Conservation (phyloP, 108 stramenopile genomes). For the Aurantiochytrium sp. region DNA sequence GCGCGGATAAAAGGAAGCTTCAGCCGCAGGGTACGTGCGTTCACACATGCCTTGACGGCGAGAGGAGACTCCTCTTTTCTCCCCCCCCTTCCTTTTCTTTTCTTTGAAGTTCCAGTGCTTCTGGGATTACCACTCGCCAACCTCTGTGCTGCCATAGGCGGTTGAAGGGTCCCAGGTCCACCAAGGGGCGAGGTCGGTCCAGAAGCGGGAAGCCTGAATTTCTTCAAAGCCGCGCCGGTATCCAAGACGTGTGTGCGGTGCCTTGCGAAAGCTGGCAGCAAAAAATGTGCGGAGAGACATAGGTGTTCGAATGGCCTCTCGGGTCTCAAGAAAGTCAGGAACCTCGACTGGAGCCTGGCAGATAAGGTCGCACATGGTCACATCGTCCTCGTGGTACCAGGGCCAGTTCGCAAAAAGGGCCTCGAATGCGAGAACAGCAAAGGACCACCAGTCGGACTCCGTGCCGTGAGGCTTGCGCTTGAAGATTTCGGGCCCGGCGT, state of each 20-base stretch:
- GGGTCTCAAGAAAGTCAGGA: background rate
- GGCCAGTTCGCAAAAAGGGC: background rate
- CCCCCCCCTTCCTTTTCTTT: no score
- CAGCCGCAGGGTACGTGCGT: no score
- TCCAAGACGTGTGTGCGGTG: background rate
- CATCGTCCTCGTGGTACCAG: background rate
- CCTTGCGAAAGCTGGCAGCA: background rate
- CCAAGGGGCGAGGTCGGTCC: background rate
- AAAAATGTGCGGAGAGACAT: background rate
- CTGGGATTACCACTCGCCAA: background rate
- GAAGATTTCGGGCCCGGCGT: background rate
- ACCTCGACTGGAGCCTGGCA: background rate
- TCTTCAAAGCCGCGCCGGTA: background rate
- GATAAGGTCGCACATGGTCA: background rate
- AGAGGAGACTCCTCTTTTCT: no score
- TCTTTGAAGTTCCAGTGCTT: no score
- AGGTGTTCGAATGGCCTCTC: background rate
- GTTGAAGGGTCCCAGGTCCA: background rate
- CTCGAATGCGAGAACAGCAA: background rate
- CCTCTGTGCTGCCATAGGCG: background rate
- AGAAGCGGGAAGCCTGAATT: background rate
- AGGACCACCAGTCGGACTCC: constrained; percentile 14
- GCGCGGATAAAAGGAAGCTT: no score
- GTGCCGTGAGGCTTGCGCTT: background rate
- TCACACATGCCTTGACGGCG: no score